A percentile compares a stretch with the other conserved stretches of the same genome.
Conservation (phyloP, 2,329 filamentous ascomycete species). For the Fusarium sp. region DNA sequence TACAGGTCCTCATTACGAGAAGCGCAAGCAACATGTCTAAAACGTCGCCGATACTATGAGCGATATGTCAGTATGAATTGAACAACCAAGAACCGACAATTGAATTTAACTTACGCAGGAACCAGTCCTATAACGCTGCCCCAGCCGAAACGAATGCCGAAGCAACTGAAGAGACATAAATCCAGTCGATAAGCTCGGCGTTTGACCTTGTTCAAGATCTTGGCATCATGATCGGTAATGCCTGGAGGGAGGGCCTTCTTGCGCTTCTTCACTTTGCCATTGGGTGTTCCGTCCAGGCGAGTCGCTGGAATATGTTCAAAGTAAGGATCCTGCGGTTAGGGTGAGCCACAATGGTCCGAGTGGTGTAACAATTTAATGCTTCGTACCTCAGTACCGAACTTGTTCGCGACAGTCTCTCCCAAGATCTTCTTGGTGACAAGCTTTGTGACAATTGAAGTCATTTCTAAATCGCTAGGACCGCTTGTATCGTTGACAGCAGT, state of each 20-base stretch:
- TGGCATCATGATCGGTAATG: constrained; percentile 82
- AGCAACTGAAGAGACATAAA: constrained; percentile 82
- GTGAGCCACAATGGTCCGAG: constrained; percentile 1
- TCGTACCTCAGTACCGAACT: constrained; percentile 66
- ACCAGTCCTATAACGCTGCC: constrained; percentile 85
- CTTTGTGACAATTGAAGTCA: constrained; percentile 66
- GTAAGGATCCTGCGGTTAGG: constrained; percentile 78
- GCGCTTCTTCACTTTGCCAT: constrained; percentile 80
- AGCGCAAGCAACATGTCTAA: constrained; percentile 79
- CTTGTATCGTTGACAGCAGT: neutral
- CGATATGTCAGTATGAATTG: constrained; percentile 33
- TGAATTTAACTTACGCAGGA: constrained; percentile 72
- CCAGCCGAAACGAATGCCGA: constrained; percentile 90
- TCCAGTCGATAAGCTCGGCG: constrained; percentile 87
- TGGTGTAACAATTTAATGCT: neutral
- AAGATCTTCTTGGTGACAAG: constrained; percentile 67
- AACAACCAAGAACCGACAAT: neutral
- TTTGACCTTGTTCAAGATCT: constrained; percentile 87
- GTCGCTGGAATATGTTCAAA: constrained; percentile 85
- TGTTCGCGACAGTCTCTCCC: constrained; percentile 66
- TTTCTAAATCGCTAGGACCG: constrained; percentile 44
- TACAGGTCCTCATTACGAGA: constrained; percentile 78
- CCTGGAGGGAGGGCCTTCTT: constrained; percentile 87
- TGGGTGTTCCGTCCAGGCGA: constrained; percentile 71
- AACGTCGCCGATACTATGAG: constrained; percentile 75